Conservation (phyloP, 768 basidiomycete genomes). For the Coprinopsis marcescibilis region DNA sequence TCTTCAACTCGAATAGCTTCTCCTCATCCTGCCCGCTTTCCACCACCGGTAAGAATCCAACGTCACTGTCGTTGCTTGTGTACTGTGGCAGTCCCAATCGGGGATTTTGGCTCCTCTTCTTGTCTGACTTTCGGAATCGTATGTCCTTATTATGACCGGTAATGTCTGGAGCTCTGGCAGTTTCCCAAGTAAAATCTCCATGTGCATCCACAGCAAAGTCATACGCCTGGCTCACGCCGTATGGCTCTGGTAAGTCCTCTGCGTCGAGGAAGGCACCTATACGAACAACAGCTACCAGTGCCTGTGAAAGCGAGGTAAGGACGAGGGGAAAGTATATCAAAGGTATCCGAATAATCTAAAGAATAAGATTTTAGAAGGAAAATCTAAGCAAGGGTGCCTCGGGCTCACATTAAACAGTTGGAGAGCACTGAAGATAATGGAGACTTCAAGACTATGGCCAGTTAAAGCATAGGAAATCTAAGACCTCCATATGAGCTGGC, state of each 20-base stretch:
- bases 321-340: conserved; percentile 53
- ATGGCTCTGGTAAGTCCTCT: conserved; percentile 47
- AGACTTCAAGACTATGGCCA: conserved; percentile 48
- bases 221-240: conserved; percentile 32
- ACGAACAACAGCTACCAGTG: conserved; percentile 43
- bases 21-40: conserved; percentile 24
- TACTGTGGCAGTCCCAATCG: conserved; percentile 5
- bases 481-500: neutral
- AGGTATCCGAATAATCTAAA: conserved; percentile 53
- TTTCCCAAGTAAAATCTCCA: conserved; percentile 51
- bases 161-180: conserved; percentile 12
- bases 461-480: conserved; percentile 60
- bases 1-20: conserved; percentile 45
- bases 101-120: conserved; percentile 7
- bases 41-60: conserved; percentile 4
- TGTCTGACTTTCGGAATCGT: too few species aligned
- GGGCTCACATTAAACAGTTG: conserved; percentile 49
- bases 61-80: conserved; percentile 5
- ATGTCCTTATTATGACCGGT: conserved; percentile 14
- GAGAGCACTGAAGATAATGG: conserved; percentile 50
- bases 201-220: conserved; percentile 40
- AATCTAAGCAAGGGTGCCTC: neutral
- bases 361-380: neutral
- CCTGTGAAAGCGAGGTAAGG: conserved; percentile 41
- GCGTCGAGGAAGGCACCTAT: conserved; percentile 44